phyloP scores from a whole-genome alignment of 306 rosid genomes.

The Fagus crenata region DNA sequence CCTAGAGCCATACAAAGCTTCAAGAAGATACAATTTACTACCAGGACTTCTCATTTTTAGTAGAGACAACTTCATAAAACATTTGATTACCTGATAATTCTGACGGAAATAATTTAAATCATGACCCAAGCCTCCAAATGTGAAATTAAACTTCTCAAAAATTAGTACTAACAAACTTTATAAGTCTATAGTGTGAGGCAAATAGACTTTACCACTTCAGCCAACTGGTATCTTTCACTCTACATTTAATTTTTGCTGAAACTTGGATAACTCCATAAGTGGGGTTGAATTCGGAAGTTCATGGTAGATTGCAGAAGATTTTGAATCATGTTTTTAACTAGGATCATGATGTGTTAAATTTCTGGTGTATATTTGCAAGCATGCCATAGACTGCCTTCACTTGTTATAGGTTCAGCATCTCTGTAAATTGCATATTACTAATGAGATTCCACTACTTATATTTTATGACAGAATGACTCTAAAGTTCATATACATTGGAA shows the following conservation, averaged over 20 bases:
- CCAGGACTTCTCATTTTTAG: neutral
- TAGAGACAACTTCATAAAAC: neutral
- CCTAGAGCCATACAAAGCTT: neutral
- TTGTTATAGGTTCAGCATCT: constrained; percentile 15
- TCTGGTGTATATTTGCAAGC: neutral
- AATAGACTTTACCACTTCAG: neutral
- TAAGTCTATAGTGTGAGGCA: neutral
- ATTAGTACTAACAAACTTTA: neutral
- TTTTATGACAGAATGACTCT: constrained; percentile 57
- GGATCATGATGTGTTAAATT: neutral
- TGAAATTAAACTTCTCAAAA: constrained; percentile 1
- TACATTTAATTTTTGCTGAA: neutral
- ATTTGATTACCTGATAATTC: neutral
- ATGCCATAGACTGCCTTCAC: constrained; percentile 12
- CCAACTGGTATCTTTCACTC: neutral
- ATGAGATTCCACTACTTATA: constrained; percentile 16
- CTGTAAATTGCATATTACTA: constrained; percentile 14
- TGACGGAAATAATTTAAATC: neutral
- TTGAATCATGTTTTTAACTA: neutral
- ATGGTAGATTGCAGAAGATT: neutral
- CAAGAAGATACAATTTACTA: neutral
- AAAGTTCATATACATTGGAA: constrained; percentile 89
- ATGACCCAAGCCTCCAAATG: neutral
- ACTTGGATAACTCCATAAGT: neutral
- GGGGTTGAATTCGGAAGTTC: neutral